Base-by-base conservation (phyloP, 495 filamentous ascomycete species). In the Aspergillus biplanus region DNA sequence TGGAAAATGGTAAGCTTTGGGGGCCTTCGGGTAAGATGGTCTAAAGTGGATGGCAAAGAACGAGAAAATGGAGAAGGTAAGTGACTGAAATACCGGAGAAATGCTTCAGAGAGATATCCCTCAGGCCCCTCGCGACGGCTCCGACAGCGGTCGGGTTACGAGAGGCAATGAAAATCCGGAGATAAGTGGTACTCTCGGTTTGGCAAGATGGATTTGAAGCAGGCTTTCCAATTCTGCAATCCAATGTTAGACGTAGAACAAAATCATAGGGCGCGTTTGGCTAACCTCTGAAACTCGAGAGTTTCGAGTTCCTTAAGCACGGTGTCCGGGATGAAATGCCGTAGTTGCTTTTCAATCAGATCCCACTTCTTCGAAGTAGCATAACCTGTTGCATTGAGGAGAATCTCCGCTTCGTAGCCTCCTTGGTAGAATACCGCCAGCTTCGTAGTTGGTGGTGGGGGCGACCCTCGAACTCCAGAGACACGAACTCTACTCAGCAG, bases 381-480 rank as follows among this genome's bases (percentile, higher is more conserved):
- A 61, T 81, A 76, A 4, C 82, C 76, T 5, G 74, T 75, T 34
- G 73, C 73, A 61, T 78, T 79, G 42, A 80, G 39, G 15, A 78
- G 65, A 7, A 79, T 42, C 58, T 85, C 71, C 15, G 72, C 71
- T 59, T 85, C 77, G 61, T 75, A 84, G 0, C 80, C 80, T 5
- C 77, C 79, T 27, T 72, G 70, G 50, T 81, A 80, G 60, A 80
- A 81, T 12, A 85, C 70, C 0, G 77, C 83, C 9, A 83, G 70
- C 64, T 86, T 85, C 0, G 83, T 85, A 0, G 83, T 85, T n/a
- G 80, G 71, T 5, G 84, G 85, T 32, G 85, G 83, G 1, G 78
- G 73, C 12, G 55, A 64, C 11, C 82, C 82, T 58, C 64, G 75
- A 21, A 82, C 71, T 1, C 82, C 78, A 6, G 70, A 70, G 0